A percentile compares a stretch with the other conserved stretches of the same genome.
phyloP scores from a whole-genome alignment of 179 eudicot species.

The Heliamphora pulchella region DNA sequence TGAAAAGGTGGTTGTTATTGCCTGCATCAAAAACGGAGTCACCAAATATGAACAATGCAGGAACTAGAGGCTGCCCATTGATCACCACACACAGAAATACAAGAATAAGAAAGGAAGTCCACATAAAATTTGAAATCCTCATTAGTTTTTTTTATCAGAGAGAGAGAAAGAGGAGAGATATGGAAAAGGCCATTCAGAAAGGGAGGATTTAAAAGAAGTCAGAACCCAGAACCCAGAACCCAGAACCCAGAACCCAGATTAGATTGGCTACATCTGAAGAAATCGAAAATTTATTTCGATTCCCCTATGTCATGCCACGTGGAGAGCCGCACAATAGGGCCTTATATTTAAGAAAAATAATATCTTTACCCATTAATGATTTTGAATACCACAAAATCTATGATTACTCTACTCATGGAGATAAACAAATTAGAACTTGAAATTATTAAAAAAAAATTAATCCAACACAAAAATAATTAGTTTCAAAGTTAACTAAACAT shows the following conservation, averaged over 20 bases:
- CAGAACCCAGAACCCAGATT: slow-evolving; percentile 19
- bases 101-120: slow-evolving; percentile 13
- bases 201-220: slow-evolving; percentile 16
- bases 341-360: too few species aligned
- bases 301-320: too few species aligned
- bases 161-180: background rate
- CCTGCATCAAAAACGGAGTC: slow-evolving; percentile 83
- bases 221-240: background rate
- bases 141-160: slow-evolving; percentile 1
- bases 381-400: too few species aligned
- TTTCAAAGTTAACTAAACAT: too few species aligned
- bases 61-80: slow-evolving; percentile 68
- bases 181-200: background rate
- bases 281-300: too few species aligned
- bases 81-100: slow-evolving; percentile 15
- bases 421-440: too few species aligned
- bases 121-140: slow-evolving; percentile 11
- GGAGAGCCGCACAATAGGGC: too few species aligned
- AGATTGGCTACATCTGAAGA: slow-evolving; percentile 18
- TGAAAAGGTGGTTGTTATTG: slow-evolving; percentile 67
- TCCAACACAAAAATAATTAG: too few species aligned
- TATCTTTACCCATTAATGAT: too few species aligned
- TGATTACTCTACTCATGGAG: too few species aligned
- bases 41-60: slow-evolving; percentile 82
- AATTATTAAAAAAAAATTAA: too few species aligned